These are phyloP conservation scores for Tetraselmis striata DNA, from an alignment of 139 green algal species.

Conservation along the genomic window DNA sequence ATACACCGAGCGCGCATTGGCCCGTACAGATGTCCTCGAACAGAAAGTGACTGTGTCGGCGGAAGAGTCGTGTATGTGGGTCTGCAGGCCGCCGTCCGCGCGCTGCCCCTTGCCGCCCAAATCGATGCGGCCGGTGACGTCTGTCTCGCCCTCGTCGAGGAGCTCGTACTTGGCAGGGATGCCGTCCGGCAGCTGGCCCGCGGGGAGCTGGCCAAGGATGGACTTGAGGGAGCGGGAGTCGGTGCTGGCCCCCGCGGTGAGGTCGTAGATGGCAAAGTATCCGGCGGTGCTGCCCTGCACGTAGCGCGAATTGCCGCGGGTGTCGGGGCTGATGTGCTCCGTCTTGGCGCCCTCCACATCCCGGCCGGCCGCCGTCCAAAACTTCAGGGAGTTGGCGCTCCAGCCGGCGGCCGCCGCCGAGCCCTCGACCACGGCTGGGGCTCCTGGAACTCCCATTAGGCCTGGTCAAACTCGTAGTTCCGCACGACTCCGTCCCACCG, in stretches of 20 bases:
- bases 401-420: too few species aligned
- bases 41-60: not conserved
- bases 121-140: conserved; percentile 7
- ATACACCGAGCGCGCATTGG: too few species aligned
- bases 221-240: not conserved
- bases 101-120: conserved; percentile 6
- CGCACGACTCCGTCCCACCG: not conserved
- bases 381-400: too few species aligned
- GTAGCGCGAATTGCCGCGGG: conserved; percentile 6
- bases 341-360: conserved; percentile 12
- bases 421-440: too few species aligned
- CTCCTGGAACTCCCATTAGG: too few species aligned
- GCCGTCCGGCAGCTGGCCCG: not conserved
- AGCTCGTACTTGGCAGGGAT: conserved; percentile 5
- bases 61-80: conserved; percentile 1
- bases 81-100: conserved; percentile 6
- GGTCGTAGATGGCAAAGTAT: conserved; percentile 16
- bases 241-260: too few species aligned
- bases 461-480: too few species aligned
- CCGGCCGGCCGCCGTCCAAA: too few species aligned
- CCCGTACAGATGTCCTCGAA: too few species aligned
- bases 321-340: conserved; percentile 15
- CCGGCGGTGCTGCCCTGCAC: conserved; percentile 15
- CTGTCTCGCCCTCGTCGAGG: conserved; percentile 12
- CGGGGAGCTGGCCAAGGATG: not conserved